A percentile compares a stretch with the other conserved stretches of the same genome.
These are phyloP conservation scores for Sherardia arvensis DNA, from an alignment of 257 asterid species.

Conservation along the genomic window DNA sequence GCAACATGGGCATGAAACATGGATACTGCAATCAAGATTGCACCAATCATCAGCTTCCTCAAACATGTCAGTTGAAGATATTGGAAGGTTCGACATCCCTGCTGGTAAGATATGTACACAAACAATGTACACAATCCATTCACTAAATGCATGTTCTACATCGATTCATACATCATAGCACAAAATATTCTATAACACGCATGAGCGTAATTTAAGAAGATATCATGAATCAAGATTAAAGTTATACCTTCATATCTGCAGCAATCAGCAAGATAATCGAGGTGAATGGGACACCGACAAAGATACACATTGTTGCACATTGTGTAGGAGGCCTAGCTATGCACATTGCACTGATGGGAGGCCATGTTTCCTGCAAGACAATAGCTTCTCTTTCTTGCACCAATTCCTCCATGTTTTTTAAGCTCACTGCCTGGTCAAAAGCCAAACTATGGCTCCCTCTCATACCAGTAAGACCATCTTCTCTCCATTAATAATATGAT, in stretches of 20 bases:
- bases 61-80: constrained; percentile 35
- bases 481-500: too few relatives aligned
- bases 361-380: constrained; percentile 28
- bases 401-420: constrained; percentile 52
- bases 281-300: constrained; percentile 21
- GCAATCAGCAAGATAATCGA: constrained; percentile 32
- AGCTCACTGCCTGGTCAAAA: constrained; percentile 30
- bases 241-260: constrained; percentile 10
- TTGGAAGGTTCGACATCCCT: constrained; percentile 41
- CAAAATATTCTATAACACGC: background rate
- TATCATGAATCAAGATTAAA: too few relatives aligned
- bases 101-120: constrained; percentile 22
- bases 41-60: constrained; percentile 28
- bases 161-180: too few relatives aligned
- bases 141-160: too few relatives aligned
- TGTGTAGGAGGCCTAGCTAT: constrained; percentile 46
- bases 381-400: constrained; percentile 50
- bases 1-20: constrained; percentile 32
- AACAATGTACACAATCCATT: background rate
- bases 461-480: constrained; percentile 30
- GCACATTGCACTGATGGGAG: constrained; percentile 56
- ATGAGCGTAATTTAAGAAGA: too few relatives aligned
- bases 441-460: constrained; percentile 57
- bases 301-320: constrained; percentile 40
- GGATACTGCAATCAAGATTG: constrained; percentile 37